Conservation (phyloP, 768 basidiomycete species). For the Termitomyces sp. region DNA sequence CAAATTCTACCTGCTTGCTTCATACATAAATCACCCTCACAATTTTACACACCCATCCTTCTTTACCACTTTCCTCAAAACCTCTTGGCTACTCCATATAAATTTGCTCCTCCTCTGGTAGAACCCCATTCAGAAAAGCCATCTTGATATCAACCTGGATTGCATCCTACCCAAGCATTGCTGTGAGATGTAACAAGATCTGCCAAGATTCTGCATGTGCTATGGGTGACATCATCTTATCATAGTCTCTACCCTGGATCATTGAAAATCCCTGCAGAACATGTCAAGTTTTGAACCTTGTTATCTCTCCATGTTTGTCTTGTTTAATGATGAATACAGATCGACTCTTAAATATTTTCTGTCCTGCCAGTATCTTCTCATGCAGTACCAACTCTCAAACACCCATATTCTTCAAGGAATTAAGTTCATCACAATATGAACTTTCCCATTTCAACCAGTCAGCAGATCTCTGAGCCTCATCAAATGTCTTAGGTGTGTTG, state of each 20-base stretch:
- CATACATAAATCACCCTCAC: not conserved
- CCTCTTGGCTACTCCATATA: constrained; percentile 25
- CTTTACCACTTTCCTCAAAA: constrained; percentile 17
- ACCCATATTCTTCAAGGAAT: not conserved
- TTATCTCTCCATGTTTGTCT: constrained; percentile 19
- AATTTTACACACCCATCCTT: not conserved
- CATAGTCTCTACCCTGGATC: not conserved
- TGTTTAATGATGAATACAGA: constrained; percentile 22
- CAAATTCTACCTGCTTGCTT: not conserved
- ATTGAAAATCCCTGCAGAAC: constrained; percentile 35
- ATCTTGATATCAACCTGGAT: not conserved
- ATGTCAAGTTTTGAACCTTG: constrained; percentile 26
- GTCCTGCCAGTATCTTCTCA: constrained; percentile 12
- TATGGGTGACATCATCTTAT: not conserved
- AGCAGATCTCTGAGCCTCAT: constrained; percentile 14
- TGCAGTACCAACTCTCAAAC: not conserved
- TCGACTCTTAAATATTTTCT: constrained; percentile 19
- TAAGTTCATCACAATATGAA: not conserved
- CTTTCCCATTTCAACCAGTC: constrained; percentile 11
- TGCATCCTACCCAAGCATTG: constrained; percentile 29
- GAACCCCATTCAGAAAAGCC: no score
- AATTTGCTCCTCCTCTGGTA: no score
- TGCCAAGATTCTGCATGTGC: not conserved
- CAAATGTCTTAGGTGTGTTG: not conserved
- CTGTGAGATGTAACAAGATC: constrained; percentile 21